Evolutionary conservation across 2,329 filamentous ascomycete species (phyloP).

Genomic region (Apiospora aurea): DNA sequence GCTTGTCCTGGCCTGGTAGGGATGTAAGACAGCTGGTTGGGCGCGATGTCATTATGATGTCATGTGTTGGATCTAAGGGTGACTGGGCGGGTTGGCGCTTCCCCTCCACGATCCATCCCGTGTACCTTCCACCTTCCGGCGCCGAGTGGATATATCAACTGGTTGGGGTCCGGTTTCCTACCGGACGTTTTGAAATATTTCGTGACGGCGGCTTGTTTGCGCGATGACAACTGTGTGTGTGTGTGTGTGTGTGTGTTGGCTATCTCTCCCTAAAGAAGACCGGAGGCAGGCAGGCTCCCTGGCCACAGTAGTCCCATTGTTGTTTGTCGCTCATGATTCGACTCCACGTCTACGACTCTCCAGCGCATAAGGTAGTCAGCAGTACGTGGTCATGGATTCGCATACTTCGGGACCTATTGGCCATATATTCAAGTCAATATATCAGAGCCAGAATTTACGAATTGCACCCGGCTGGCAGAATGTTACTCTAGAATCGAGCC

Average conservation of each 20-base stretch:
- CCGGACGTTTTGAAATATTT: background rate
- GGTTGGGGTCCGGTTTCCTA: background rate
- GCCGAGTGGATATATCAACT: background rate
- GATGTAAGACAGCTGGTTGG: background rate
- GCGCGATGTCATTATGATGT: constrained; percentile 15
- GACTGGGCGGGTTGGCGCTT: background rate
- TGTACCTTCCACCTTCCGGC: background rate
- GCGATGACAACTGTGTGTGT: too few species aligned
- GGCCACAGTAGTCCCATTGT: background rate
- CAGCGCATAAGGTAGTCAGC: too few species aligned
- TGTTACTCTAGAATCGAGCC: background rate
- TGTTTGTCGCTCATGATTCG: too few species aligned
- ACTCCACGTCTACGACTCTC: too few species aligned
- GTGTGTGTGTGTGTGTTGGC: too few species aligned
- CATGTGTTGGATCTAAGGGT: background rate
- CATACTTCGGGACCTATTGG: background rate
- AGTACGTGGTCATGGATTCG: background rate
- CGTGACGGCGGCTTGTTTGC: too few species aligned
- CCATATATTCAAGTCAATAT: background rate
- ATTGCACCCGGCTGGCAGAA: background rate
- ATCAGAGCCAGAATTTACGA: background rate
- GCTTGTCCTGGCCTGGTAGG: background rate
- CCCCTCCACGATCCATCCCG: background rate
- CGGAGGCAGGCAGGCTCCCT: too few species aligned
- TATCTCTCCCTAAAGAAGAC: too few species aligned